Percentiles rank a stretch among this genome's conserved stretches.
Evolutionary conservation across 1,284 basidiomycete genomes (phyloP).

Genomic region (Ganoderma lingzhi): DNA sequence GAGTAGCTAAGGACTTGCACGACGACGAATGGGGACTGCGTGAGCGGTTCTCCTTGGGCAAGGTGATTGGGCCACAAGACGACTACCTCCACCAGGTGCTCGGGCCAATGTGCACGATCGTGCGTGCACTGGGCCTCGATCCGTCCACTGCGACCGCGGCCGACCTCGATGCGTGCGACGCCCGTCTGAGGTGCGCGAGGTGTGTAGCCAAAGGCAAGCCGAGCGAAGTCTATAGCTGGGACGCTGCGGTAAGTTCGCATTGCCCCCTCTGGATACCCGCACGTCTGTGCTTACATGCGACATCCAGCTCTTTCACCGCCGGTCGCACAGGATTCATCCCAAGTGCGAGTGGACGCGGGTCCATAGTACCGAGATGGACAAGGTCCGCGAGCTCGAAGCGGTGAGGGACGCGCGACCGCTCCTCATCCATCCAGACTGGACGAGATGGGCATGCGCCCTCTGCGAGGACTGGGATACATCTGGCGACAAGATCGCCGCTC

Average conservation of each 20-base stretch:
- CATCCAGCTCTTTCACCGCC: not conserved
- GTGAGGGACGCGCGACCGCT: not conserved
- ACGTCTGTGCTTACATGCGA: not conserved
- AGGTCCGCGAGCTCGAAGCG: not conserved
- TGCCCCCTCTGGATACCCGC: too few species aligned
- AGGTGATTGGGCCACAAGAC: not conserved
- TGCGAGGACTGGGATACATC: not conserved
- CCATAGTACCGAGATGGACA: not conserved
- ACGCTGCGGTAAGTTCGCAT: constrained; percentile 9
- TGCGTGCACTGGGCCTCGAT: not conserved
- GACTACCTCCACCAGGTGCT: not conserved
- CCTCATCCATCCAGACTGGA: not conserved
- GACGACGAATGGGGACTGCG: not conserved
- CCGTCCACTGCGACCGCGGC: not conserved
- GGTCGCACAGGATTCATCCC: not conserved
- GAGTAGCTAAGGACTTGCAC: not conserved
- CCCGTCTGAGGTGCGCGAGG: not conserved
- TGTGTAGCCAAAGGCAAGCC: not conserved
- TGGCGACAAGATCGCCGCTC: not conserved
- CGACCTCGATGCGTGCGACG: constrained; percentile 5
- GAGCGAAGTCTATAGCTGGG: not conserved
- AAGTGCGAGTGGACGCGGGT: not conserved
- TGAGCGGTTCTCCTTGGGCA: not conserved
- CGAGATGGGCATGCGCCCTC: not conserved
- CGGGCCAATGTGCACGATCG: not conserved